Evolutionary conservation across 78 protist genomes (phyloP), one percentile per base, ranked within the genome.

Genomic region (Dictyostelium purpureum): DNA sequence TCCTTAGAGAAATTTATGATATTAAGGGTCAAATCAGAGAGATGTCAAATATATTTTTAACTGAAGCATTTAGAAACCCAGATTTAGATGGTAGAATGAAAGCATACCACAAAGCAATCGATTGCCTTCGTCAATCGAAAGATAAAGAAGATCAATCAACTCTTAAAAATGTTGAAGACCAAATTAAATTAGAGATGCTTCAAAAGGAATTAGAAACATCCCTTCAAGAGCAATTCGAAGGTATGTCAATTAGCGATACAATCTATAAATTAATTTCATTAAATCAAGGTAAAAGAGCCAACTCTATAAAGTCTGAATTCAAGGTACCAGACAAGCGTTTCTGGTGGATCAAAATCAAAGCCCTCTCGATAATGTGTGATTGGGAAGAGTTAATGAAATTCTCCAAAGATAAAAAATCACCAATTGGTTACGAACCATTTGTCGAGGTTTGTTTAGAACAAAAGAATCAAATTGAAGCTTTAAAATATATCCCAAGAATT

Each of bases 371-470:
- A 0, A 10, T 40, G 31, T 38, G 24, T 38, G 56, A 89, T 21
- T 88, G 78, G 93, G 80, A 74, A 18, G 92, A 74, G 12, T 66
- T 95, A 4, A 43, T 74, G 18, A 31, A 59, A 35, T 88, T 80
- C 18, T 26, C 90, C 12, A 89, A 59, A 24, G 90, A 88, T 33
- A 94, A 94, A 69, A 88, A 87, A 70, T 61, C 96, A 40, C 96
- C 96, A 28, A 79, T 95, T 6, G 94, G 95, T 9, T 95, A 59
- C 31, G 95, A 95, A 65, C 92, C 94, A 28, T 95, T 95, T 77
- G 96, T 78, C 11, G 90, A 88, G 6, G 96, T 88, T 19, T 80
- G 94, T 57, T 59, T 94, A 1, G 83, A 77, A 28, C 52, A 57
- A 40, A 63, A 56, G 12, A 40, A 70, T 26, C 93, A 31, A 14